phyloP scores from a whole-genome alignment of 805 yeast species.

The Groenewaldozyma salmanticensis region DNA sequence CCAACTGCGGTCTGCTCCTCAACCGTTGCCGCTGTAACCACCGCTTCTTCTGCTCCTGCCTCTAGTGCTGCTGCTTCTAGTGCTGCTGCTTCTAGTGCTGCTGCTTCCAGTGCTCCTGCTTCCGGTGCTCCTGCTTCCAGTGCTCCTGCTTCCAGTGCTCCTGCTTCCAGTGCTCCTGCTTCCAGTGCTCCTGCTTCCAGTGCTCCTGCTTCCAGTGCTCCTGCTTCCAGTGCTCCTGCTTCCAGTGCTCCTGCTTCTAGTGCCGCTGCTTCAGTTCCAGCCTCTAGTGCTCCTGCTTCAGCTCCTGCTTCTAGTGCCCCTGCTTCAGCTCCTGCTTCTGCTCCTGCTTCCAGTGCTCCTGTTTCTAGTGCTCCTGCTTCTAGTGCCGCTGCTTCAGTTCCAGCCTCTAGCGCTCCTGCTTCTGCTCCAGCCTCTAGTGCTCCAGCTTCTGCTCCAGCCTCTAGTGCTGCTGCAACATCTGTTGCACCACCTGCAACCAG shows the following conservation, averaged over 20 bases:
- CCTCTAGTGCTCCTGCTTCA: too few relatives aligned
- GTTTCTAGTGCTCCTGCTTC: constrained; percentile 15
- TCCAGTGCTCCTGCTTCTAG: too few relatives aligned
- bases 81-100: too few relatives aligned
- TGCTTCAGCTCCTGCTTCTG: too few relatives aligned
- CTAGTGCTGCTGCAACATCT: constrained; percentile 6
- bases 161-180: too few relatives aligned
- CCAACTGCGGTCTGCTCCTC: too few relatives aligned
- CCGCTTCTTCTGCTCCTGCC: constrained; percentile 9
- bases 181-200: constrained; percentile 13
- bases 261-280: too few relatives aligned
- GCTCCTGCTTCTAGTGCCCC: too few relatives aligned
- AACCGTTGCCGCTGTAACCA: constrained; percentile 11
- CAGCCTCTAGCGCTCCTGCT: constrained; percentile 3
- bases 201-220: constrained; percentile 5
- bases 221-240: constrained; percentile 5
- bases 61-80: constrained; percentile 7
- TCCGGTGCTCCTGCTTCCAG: constrained; percentile 4
- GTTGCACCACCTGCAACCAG: background rate
- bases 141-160: too few relatives aligned
- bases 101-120: constrained; percentile 5
- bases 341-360: too few relatives aligned
- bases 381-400: constrained; percentile 8
- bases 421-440: constrained; percentile 6
- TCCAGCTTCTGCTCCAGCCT: background rate